A percentile compares a stretch with the other conserved stretches of the same genome.
These are phyloP conservation scores for Dactylis glomerata DNA, from an alignment of 176 grass and related monocot genomes.

Conservation along the genomic window DNA sequence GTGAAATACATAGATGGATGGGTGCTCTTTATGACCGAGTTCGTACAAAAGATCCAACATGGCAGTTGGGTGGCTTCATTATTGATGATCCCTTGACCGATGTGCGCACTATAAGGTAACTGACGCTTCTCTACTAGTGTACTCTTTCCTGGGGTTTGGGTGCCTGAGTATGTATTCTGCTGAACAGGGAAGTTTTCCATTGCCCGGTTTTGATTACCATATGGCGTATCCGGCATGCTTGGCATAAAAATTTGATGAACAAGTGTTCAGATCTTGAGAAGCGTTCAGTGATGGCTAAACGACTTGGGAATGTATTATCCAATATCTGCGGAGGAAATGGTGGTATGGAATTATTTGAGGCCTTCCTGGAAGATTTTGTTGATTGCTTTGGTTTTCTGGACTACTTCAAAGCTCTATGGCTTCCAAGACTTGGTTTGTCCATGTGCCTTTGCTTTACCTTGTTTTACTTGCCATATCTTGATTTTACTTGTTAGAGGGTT, in stretches of 20 bases:
- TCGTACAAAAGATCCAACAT: conserved; percentile 80
- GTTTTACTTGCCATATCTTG: conserved; percentile 16
- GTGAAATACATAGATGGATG: conserved; percentile 85
- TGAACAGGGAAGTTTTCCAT: conserved; percentile 71
- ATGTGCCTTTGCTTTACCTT: conserved; percentile 13
- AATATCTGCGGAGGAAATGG: conserved; percentile 55
- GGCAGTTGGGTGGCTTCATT: conserved; percentile 94
- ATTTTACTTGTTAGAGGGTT: not conserved
- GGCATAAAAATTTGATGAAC: conserved; percentile 71
- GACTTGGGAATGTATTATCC: conserved; percentile 65
- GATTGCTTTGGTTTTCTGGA: conserved; percentile 72
- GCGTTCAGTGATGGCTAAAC: conserved; percentile 50
- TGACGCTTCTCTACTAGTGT: not conserved
- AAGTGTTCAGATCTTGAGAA: conserved; percentile 71
- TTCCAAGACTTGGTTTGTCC: conserved; percentile 83
- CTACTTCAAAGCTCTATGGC: conserved; percentile 84
- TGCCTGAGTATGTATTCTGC: conserved; percentile 37
- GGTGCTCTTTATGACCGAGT: conserved; percentile 84
- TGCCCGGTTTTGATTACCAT: conserved; percentile 82
- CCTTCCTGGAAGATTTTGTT: conserved; percentile 71
- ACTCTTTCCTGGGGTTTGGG: conserved; percentile 12
- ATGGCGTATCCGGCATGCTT: conserved; percentile 75
- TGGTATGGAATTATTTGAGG: conserved; percentile 63
- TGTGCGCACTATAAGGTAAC: conserved; percentile 70
- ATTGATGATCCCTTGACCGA: conserved; percentile 84